Base-by-base conservation (phyloP, 768 basidiomycete genomes). In the Fomitopsis pulvina region DNA sequence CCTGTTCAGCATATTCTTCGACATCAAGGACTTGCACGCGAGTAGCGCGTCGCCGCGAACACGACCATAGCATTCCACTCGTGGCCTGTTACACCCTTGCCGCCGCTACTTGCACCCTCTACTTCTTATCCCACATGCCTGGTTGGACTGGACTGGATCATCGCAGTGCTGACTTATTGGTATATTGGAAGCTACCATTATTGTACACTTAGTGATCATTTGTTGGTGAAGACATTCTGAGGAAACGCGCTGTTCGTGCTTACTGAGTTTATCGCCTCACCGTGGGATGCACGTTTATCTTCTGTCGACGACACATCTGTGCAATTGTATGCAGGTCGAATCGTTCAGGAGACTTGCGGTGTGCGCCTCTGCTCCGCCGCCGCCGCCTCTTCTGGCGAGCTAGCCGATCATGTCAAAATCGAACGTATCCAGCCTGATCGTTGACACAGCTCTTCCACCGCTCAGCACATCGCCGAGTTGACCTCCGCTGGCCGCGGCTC, bases 31-130 rank as follows among this genome's bases (percentile, higher is more conserved):
- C 63, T 57, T 85, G 28, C 69, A 76, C 54, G 69, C 73, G 20
- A 84, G 82, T 64, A 79, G 77, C 55, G 66, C 67, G 26, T 83
- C 80, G 14, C 85, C 83, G 51, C 74, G 85, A 67, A 84, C 81
- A 56, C 71, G 73, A 58, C 68, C 69, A 60, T 75, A 53, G 40
- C 25, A 16, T 18, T 24, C 28, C 34, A n/a, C 14, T 41, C 38
- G 6, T 26, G 16, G 26, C 27, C 24, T 18, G 10, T 34, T 18
- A 37, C 28, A 29, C 27, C 26, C 37, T 41, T 41, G 20, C 21
- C 39, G 39, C 9, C 39, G 25, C 25, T 4, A 21, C 14, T 37
- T 37, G 34, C 14, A 16, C 18, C 34, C n/a, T 14, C 34, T 18
- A 14, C 6, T 37, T 14, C 4, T 12, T 18, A 12, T 37, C 14